phyloP scores from a whole-genome alignment of 495 filamentous ascomycete species.

The Lindgomyces ingoldianus region DNA sequence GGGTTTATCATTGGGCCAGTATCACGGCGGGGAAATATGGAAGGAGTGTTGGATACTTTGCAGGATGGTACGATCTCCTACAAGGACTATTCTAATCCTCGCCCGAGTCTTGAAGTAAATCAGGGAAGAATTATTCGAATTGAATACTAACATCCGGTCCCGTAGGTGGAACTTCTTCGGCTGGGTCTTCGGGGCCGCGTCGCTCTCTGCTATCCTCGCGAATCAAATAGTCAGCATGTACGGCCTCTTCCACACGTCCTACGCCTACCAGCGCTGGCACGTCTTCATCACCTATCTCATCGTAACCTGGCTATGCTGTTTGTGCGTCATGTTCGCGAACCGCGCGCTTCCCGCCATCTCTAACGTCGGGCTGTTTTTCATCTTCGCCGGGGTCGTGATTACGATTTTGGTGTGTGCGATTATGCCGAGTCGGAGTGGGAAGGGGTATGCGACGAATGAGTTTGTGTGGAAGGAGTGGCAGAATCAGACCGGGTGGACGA shows the following conservation, averaged over 20 bases:
- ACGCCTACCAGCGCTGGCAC: conserved; percentile 67
- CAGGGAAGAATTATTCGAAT: not conserved
- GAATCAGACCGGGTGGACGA: conserved; percentile 68
- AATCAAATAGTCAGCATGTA: conserved; percentile 74
- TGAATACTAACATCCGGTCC: too few species aligned
- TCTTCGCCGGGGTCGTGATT: conserved; percentile 66
- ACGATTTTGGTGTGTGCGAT: conserved; percentile 73
- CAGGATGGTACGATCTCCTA: conserved; percentile 58
- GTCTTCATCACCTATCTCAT: conserved; percentile 71
- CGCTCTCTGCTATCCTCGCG: conserved; percentile 66
- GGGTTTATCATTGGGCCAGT: conserved; percentile 85
- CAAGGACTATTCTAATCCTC: too few species aligned
- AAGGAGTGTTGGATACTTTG: conserved; percentile 70
- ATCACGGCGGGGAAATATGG: conserved; percentile 70
- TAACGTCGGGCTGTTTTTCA: conserved; percentile 67
- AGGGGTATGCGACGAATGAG: conserved; percentile 37
- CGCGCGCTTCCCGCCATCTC: conserved; percentile 65
- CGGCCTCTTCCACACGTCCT: conserved; percentile 65
- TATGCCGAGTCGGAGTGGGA: conserved; percentile 60
- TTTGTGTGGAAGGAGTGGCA: conserved; percentile 46
- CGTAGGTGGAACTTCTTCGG: conserved; percentile 66
- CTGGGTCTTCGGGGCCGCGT: conserved; percentile 70
- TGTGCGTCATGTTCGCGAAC: conserved; percentile 70
- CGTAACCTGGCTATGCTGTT: conserved; percentile 65
- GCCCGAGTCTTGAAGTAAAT: not conserved